Evolutionary conservation across 1,284 basidiomycete genomes (phyloP), one percentile per base, ranked within the genome.

Genomic region (Pseudozyma tsukubaensis): DNA sequence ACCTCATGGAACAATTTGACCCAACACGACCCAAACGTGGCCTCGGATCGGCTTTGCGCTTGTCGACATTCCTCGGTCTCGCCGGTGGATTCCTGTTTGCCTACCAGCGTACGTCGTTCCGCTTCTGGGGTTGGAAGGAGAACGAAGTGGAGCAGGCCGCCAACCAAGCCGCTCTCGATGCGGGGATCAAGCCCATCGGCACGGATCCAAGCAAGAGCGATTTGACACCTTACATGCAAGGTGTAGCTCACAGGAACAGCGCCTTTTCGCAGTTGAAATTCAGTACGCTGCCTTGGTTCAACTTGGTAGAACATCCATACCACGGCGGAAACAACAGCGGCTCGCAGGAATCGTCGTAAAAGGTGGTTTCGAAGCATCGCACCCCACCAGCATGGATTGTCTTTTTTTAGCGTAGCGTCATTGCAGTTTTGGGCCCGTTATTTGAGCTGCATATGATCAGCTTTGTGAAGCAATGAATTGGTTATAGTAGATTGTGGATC

Each of bases 61-160:
- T 84, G 2, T 76, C 78, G 13, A 76, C 76, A 2, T 76, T 81
- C 45, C 54, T 85, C 78, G 96, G 84, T 87, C 92, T 88, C 79
- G 80, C 90, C 55, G 95, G 92, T 40, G 96, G 96, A 9, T 99
- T 98, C 89, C 85, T 98, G 79, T 86, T 96, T 60, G 94, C 96
- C 18, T 98, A 98, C 87, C 94, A 97, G 86, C 89, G 91, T 59
- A 74, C 79, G 39, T 59, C 80, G 94, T 94, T 91, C 86, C 94
- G 96, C 47, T 96, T 99, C 88, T 95, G 93, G 93, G 96, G 96
- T 53, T 95, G 93, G 92, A 88, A 89, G 21, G 96, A 98, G 87
- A 99, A 99, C 87, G 90, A 79, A 53, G 19, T 77, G 19, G 83
- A 84, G 55, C 68, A 75, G 47, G 34, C 60, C 35, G 56, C 60